Base-by-base conservation (phyloP, 257 asterid genomes). In the Nicotiana tabacum region DNA sequence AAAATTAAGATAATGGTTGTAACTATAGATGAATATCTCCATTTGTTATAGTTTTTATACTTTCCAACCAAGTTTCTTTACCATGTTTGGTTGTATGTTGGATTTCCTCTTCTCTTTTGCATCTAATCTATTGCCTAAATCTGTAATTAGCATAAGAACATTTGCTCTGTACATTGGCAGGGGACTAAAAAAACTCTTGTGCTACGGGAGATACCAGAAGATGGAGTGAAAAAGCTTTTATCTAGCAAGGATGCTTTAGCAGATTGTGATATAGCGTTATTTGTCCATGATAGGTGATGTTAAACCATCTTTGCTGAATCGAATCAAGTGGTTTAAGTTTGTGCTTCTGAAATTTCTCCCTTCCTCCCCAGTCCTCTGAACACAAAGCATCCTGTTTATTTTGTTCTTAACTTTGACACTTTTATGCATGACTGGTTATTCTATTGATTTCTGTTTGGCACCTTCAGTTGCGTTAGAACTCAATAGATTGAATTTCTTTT, bases 241-340 rank as follows among this genome's bases (percentile, higher is more conserved):
- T 89, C 95, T 29, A 87, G 78, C 79, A 93, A 80, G 90, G 97
- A 96, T 86, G 94, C 97, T 81, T 89, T 96, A 90, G 96, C 98
- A 65, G 87, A 91, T 70, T 96, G 99, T 81, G 99, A 96, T 84
- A 88, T 96, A 43, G 99, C 98, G 53, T 81, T 94, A 84, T 96
- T 96, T 90, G 97, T 94, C 80, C 99, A 96, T 85, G 98, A 96
- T 91, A 96, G 99, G 99, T 94, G 86, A 78, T 68, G 72, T 74
- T 51, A 87, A 65, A 83, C n/a, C 30, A 37, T 66, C 65, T 72
- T 66, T 67, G 65, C 70, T 30, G 43, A 35, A 69, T 83, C 18
- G 62, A 29, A 12, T 76, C 46, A 15, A 76, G 46, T 76, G 64
- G 12, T 15, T 51, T 27, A 48, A 21, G 16, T 48, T 13, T 56